Evolutionary conservation across 345 rosid genomes (phyloP), one percentile per base, ranked within the genome.

Genomic region (Eucalyptus melliodora): DNA sequence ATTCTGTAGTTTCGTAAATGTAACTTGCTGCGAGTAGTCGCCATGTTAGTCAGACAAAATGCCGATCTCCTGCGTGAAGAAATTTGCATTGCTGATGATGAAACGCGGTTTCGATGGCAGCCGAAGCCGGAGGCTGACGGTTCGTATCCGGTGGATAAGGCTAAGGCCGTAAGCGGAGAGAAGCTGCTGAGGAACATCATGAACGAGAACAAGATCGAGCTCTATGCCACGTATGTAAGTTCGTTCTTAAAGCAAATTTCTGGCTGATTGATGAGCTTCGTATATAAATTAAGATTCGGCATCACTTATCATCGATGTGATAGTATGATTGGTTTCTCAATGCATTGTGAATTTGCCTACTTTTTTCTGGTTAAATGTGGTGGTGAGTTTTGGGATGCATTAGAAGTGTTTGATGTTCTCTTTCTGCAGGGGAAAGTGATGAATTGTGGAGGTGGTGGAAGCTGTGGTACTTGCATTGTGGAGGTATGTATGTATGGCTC

Each of bases 361-460:
- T 16, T 86, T 86, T 27, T 50, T 45, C 40, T 86, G 37, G 31
- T 50, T 23, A 49, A 49, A 37, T 8, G 40, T 19, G 56, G 87
- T 86, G 1, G 87, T 30, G 23, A 30, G 87, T 31, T 31, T 77
- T 77, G 47, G 47, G 2, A 86, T 11, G 37, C 85, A 87, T 27
- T 37, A 17, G 24, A 45, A 87, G 37, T 47, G 89, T 65, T 62
- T 40, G 53, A 30, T 62, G 81, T 50, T 86, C 56, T 8, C 49
- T 49, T 87, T 50, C 67, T 31, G n/a, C 92, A 97, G 99, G 99
- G 99, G 15, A 97, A 97, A 90, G 93, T 94, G 88, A 96, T 96
- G 99, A 97, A 97, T 89, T 97, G 98, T 91, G 99, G 99, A 60
- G 99, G 99, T 26, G 96, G 96, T 72, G 99, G 99, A 87, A 97